Evolutionary conservation across 2,329 filamentous ascomycete species (phyloP).

Genomic region (Penicillium sp.): DNA sequence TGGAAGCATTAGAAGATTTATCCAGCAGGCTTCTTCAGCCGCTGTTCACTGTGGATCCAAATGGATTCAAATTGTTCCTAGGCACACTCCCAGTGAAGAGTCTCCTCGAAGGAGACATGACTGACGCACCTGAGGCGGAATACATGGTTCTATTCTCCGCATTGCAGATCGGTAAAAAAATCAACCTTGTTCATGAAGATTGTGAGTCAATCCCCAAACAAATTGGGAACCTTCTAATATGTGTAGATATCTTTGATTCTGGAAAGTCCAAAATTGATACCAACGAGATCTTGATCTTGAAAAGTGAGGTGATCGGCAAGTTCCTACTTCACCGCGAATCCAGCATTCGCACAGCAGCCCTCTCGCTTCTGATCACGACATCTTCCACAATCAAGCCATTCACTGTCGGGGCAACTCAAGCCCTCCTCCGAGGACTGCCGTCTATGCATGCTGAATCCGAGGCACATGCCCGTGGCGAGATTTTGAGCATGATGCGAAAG

Average conservation of each 20-base stretch:
- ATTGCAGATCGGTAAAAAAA: constrained; percentile 71
- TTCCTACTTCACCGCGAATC: constrained; percentile 54
- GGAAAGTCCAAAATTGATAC: constrained; percentile 10
- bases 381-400: constrained; percentile 74
- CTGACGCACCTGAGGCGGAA: constrained; percentile 53
- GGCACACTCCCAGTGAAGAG: constrained; percentile 56
- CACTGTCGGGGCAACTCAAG: constrained; percentile 60
- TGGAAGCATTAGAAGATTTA: constrained; percentile 37
- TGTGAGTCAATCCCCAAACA: constrained; percentile 43
- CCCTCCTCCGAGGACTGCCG: constrained; percentile 66
- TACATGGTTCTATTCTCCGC: constrained; percentile 65
- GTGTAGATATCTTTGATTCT: constrained; percentile 32
- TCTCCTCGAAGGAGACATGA: constrained; percentile 49
- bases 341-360: constrained; percentile 73
- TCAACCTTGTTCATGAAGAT: constrained; percentile 69
- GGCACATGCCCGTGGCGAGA: constrained; percentile 80
- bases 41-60: constrained; percentile 35
- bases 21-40: constrained; percentile 40
- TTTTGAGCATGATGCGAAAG: constrained; percentile 72
- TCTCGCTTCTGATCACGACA: constrained; percentile 78
- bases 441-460: constrained; percentile 82
- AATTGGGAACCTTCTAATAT: constrained; percentile 7
- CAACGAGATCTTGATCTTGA: constrained; percentile 31
- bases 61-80: constrained; percentile 54
- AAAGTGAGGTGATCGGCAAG: constrained; percentile 38